phyloP scores from a whole-genome alignment of 495 filamentous ascomycete species.

The Daldinia vernicosa region DNA sequence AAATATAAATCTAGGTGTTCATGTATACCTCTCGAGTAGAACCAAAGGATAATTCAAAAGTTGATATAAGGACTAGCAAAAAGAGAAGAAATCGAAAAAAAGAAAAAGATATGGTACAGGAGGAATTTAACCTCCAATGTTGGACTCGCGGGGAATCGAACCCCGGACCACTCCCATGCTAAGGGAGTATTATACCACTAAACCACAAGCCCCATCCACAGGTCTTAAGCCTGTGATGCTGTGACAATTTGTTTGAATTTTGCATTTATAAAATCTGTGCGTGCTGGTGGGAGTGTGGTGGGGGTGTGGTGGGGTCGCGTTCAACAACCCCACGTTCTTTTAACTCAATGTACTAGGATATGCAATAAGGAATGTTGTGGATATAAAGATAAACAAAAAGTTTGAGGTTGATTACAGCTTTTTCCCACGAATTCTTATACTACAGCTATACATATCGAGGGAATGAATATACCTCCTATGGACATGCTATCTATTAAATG shows the following conservation, averaged over 20 bases:
- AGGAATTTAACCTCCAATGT: conserved; percentile 38
- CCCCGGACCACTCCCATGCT: conserved; percentile 63
- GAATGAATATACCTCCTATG: background rate
- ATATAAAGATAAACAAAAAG: background rate
- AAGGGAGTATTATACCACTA: conserved; percentile 46
- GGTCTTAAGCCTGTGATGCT: background rate
- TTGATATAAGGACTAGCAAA: background rate
- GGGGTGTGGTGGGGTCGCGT: background rate
- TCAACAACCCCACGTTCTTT: background rate
- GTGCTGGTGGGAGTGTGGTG: too few relatives aligned
- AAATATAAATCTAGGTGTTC: background rate
- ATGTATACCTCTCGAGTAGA: too few relatives aligned
- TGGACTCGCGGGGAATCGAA: conserved; percentile 65
- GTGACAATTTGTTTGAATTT: background rate
- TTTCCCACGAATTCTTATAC: background rate
- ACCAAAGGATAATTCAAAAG: too few relatives aligned
- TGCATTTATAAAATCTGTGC: background rate
- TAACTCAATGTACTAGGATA: background rate
- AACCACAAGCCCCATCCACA: conserved; percentile 36
- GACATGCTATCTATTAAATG: too few relatives aligned
- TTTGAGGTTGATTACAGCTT: background rate
- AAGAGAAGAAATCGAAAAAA: conserved; percentile 1
- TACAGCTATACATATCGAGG: background rate
- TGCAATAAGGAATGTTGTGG: background rate
- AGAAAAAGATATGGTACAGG: conserved; percentile 28